A percentile compares a stretch with the other conserved stretches of the same genome.
Evolutionary conservation across 129 eudicot genomes (phyloP).

Genomic region (Chrysanthemum seticuspe): DNA sequence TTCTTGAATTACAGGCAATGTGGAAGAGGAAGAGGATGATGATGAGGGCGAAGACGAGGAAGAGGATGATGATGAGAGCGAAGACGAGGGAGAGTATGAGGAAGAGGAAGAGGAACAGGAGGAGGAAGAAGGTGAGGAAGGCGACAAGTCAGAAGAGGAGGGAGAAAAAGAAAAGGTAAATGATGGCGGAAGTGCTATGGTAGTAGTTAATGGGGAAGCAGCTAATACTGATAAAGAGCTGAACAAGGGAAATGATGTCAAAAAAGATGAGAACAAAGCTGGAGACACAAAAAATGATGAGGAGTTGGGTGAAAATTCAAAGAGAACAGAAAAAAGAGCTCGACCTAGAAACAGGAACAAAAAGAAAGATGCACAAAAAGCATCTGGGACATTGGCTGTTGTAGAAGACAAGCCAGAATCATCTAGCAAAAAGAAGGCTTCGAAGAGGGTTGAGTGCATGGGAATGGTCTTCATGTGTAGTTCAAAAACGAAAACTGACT

Average conservation of each 20-base stretch:
- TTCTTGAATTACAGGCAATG: slow-evolving; percentile 25
- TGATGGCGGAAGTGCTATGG: slow-evolving; percentile 14
- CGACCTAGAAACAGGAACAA: slow-evolving; percentile 32
- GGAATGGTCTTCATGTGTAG: slow-evolving; percentile 99
- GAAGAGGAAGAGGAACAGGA: slow-evolving; percentile 29
- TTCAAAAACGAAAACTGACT: slow-evolving; percentile 84
- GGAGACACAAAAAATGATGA: slow-evolving; percentile 20
- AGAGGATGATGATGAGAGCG: slow-evolving; percentile 20
- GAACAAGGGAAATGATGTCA: slow-evolving; percentile 8
- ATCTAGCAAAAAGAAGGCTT: slow-evolving; percentile 38
- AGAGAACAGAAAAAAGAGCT: slow-evolving; percentile 28
- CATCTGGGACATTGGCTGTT: slow-evolving; percentile 10
- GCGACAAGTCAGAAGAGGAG: background rate
- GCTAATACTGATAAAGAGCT: slow-evolving; percentile 17
- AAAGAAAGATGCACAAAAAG: slow-evolving; percentile 26
- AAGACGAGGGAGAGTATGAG: slow-evolving; percentile 1
- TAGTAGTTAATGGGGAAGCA: slow-evolving; percentile 26
- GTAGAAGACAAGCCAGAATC: slow-evolving; percentile 42
- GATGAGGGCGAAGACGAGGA: slow-evolving; percentile 24
- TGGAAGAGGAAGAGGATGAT: slow-evolving; percentile 21
- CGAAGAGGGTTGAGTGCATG: slow-evolving; percentile 63
- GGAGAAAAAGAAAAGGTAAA: slow-evolving; percentile 13
- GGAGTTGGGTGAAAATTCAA: slow-evolving; percentile 35
- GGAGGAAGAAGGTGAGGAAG: slow-evolving; percentile 21
- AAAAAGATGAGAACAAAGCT: slow-evolving; percentile 23